Percentiles rank a stretch among this genome's conserved stretches.
Conservation (phyloP, 129 eudicot genomes). For the Saposhnikovia divaricata region DNA sequence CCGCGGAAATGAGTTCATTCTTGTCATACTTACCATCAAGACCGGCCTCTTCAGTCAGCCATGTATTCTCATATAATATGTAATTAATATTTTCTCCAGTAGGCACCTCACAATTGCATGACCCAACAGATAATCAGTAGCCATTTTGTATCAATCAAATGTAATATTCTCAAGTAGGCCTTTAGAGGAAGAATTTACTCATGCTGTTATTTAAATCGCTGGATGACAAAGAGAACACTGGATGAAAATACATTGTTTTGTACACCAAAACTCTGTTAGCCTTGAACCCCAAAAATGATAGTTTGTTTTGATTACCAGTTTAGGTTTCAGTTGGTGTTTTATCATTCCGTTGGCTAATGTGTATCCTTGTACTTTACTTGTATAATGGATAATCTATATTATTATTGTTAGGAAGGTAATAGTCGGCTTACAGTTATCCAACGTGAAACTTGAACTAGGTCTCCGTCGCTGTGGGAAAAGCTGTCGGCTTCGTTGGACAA, state of each 20-base stretch:
- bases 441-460: conserved; percentile 29
- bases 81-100: background rate
- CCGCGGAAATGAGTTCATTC: background rate
- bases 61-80: background rate
- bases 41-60: background rate
- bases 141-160: background rate
- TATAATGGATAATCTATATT: background rate
- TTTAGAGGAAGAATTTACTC: background rate
- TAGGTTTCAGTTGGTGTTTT: background rate
- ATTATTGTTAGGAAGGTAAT: background rate
- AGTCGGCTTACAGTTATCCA: background rate
- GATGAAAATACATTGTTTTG: background rate
- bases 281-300: background rate
- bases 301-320: background rate
- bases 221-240: background rate
- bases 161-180: background rate
- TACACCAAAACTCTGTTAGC: background rate
- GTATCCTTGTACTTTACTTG: background rate
- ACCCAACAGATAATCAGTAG: background rate
- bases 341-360: background rate
- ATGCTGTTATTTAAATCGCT: too few species aligned
- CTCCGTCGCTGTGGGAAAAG: conserved; percentile 86
- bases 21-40: background rate
- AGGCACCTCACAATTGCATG: background rate
- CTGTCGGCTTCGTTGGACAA: conserved; percentile 89